Conservation (phyloP, 2,329 filamentous ascomycete genomes). For the Claviceps sp. region DNA sequence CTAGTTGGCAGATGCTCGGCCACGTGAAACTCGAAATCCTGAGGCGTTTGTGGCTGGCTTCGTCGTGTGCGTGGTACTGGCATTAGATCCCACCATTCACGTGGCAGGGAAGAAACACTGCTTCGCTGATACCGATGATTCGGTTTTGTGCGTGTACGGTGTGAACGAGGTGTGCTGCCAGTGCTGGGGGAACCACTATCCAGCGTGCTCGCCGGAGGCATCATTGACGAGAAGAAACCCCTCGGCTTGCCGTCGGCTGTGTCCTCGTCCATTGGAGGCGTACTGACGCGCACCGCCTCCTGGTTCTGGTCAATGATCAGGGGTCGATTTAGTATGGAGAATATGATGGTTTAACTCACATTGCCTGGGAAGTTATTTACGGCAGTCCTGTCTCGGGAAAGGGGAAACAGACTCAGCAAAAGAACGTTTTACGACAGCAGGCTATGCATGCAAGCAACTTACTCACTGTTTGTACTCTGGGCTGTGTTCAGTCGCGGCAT, state of each 20-base stretch:
- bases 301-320: slow-evolving; percentile 10
- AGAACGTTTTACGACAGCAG: not conserved
- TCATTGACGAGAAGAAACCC: slow-evolving; percentile 30
- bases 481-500: not conserved
- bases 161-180: too few species aligned
- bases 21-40: slow-evolving; percentile 32
- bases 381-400: slow-evolving; percentile 6
- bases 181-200: not conserved
- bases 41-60: slow-evolving; percentile 1
- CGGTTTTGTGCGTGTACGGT: slow-evolving; percentile 9
- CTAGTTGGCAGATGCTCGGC: slow-evolving; percentile 38
- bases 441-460: not conserved
- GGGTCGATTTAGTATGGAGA: not conserved
- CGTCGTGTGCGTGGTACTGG: slow-evolving; percentile 12
- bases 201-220: slow-evolving; percentile 13
- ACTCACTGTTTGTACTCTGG: slow-evolving; percentile 1
- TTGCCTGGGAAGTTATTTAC: slow-evolving; percentile 21
- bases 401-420: not conserved
- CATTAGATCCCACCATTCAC: slow-evolving; percentile 24
- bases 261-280: slow-evolving; percentile 29
- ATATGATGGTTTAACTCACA: slow-evolving; percentile 11
- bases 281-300: slow-evolving; percentile 36
- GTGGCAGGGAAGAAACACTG: slow-evolving; percentile 13
- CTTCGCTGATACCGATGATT: slow-evolving; percentile 9
- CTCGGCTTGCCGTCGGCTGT: slow-evolving; percentile 23